phyloP scores from a whole-genome alignment of 2,329 filamentous ascomycete species.

The Raffaelea albimanens region DNA sequence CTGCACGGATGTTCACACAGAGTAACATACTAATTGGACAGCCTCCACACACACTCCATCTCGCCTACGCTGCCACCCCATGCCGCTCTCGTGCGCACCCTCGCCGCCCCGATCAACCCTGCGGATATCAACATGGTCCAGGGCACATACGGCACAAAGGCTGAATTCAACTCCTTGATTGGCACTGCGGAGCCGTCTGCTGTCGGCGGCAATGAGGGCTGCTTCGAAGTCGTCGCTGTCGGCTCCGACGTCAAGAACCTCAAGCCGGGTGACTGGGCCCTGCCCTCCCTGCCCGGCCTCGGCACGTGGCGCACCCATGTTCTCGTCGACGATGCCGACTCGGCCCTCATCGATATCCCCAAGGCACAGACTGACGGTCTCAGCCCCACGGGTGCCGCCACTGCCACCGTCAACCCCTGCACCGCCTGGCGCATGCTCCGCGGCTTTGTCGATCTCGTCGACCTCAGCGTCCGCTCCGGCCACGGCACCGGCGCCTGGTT shows the following conservation, averaged over 20 bases:
- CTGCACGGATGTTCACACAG: too few species aligned
- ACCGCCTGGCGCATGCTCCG: constrained; percentile 90
- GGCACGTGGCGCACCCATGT: constrained; percentile 95
- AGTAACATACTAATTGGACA: constrained; percentile 21
- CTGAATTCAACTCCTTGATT: constrained; percentile 62
- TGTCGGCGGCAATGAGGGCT: constrained; percentile 82
- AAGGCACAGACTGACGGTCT: constrained; percentile 28
- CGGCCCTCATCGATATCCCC: constrained; percentile 54
- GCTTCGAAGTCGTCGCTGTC: constrained; percentile 74
- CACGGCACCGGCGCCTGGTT: constrained; percentile 80
- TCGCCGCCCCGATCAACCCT: constrained; percentile 89
- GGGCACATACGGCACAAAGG: constrained; percentile 85
- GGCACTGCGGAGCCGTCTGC: constrained; percentile 69
- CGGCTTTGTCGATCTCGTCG: constrained; percentile 54
- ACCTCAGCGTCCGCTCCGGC: constrained; percentile 34
- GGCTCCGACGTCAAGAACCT: constrained; percentile 48
- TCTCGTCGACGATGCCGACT: constrained; percentile 43
- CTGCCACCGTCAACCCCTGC: constrained; percentile 84
- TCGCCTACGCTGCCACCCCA: constrained; percentile 58
- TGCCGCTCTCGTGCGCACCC: constrained; percentile 69
- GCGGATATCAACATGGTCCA: constrained; percentile 98
- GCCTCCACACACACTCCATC: constrained; percentile 67
- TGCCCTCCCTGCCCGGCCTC: constrained; percentile 73
- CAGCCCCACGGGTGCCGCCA: constrained; percentile 70
- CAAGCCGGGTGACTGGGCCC: constrained; percentile 81